Percentiles rank a stretch among this genome's conserved stretches.
Evolutionary conservation across 2,329 filamentous ascomycete genomes (phyloP).

Genomic region (Xylaria sp.): DNA sequence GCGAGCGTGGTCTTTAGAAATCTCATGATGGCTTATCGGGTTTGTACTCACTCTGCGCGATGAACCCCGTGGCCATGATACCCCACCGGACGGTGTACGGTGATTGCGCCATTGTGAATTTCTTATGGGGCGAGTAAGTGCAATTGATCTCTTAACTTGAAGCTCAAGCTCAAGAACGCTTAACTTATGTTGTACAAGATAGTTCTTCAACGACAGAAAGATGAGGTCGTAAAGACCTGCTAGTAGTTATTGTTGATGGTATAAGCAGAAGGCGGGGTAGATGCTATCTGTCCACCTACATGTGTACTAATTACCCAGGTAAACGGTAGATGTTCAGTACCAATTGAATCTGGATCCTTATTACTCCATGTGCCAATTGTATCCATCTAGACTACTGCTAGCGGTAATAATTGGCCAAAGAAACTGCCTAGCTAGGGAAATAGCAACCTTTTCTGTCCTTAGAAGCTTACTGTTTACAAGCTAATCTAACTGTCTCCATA

Average conservation of each 20-base stretch:
- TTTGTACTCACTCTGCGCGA: slow-evolving; percentile 63
- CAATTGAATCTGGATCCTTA: background rate
- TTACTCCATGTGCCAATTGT: background rate
- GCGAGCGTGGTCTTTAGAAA: background rate
- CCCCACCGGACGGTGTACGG: slow-evolving; percentile 67
- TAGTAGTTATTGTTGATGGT: slow-evolving; percentile 13
- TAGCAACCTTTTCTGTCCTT: background rate
- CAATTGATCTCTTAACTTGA: background rate
- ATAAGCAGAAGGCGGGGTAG: slow-evolving; percentile 30
- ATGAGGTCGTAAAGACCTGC: slow-evolving; percentile 4
- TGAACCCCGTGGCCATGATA: slow-evolving; percentile 70
- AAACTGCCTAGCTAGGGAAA: slow-evolving; percentile 9
- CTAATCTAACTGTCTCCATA: slow-evolving; percentile 14
- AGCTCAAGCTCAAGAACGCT: background rate
- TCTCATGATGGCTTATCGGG: background rate
- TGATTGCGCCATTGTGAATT: slow-evolving; percentile 53
- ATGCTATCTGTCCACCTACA: background rate
- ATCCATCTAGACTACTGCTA: slow-evolving; percentile 7
- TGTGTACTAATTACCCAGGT: background rate
- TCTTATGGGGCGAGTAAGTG: background rate
- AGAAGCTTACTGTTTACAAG: slow-evolving; percentile 31
- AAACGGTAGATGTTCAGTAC: background rate
- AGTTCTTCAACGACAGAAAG: slow-evolving; percentile 3
- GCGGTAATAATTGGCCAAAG: slow-evolving; percentile 7
- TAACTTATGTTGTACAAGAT: background rate